Conservation (phyloP, 2,329 filamentous ascomycete species). For the Cladobotryum mycophilum region DNA sequence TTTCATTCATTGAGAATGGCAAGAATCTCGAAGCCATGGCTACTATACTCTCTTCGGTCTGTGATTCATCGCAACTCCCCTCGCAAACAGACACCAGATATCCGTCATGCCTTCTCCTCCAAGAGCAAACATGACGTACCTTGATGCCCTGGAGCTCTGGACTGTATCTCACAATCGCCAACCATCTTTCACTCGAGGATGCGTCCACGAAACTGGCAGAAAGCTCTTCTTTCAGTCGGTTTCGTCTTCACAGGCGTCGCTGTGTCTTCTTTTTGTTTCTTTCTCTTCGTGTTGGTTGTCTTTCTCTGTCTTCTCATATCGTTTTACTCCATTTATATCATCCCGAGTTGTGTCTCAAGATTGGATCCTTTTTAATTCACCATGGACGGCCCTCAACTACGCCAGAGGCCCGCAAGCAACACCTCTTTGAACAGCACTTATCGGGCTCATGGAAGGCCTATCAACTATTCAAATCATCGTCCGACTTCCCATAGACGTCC, state of each 20-base stretch:
- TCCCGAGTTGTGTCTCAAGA: background rate
- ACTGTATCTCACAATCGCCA: background rate
- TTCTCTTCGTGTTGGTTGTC: constrained; percentile 17
- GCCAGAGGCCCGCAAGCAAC: constrained; percentile 34
- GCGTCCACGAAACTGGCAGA: constrained; percentile 13
- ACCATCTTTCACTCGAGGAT: constrained; percentile 14
- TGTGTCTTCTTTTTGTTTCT: constrained; percentile 9
- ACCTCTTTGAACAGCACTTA: constrained; percentile 31
- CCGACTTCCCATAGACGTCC: constrained; percentile 30
- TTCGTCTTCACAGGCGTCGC: constrained; percentile 3
- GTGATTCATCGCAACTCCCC: constrained; percentile 8
- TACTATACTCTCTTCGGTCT: background rate
- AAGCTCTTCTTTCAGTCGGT: constrained; percentile 13
- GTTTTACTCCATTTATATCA: background rate
- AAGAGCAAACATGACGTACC: background rate
- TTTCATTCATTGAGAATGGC: too few species aligned
- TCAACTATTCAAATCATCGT: constrained; percentile 14
- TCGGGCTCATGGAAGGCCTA: constrained; percentile 19
- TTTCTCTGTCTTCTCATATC: constrained; percentile 10
- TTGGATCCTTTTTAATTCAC: constrained; percentile 5
- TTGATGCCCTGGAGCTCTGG: background rate
- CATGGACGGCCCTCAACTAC: constrained; percentile 25
- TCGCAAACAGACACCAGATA: background rate
- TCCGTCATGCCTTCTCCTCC: constrained; percentile 1
- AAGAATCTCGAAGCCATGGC: too few species aligned